phyloP scores from a whole-genome alignment of 768 basidiomycete genomes.

The Kwoniella dejecticola region DNA sequence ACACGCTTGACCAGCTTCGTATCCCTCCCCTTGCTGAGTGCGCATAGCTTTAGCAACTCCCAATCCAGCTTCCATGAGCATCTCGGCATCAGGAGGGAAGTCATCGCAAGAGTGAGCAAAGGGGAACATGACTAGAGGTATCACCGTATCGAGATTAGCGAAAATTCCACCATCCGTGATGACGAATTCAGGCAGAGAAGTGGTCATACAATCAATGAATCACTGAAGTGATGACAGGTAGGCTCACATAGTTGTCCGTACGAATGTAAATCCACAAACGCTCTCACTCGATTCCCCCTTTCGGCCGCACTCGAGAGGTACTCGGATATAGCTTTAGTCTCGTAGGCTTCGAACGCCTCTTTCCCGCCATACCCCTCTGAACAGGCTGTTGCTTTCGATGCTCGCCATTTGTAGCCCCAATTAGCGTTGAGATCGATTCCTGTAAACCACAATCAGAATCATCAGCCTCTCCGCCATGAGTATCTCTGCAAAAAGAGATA shows the following conservation, averaged over 20 bases:
- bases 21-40: constrained; percentile 63
- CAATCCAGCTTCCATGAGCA: constrained; percentile 70
- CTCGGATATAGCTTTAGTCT: constrained; percentile 73
- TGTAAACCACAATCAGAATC: constrained; percentile 31
- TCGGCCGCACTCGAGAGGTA: constrained; percentile 59
- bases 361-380: constrained; percentile 75
- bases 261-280: constrained; percentile 74
- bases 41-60: constrained; percentile 67
- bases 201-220: too few relatives aligned
- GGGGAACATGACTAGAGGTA: constrained; percentile 68
- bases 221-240: background rate
- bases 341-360: constrained; percentile 73
- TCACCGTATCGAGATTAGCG: background rate
- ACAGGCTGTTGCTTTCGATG: constrained; percentile 63
- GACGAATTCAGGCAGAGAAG: too few relatives aligned
- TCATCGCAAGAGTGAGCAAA: constrained; percentile 71
- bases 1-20: constrained; percentile 60
- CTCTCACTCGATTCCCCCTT: constrained; percentile 57
- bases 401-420: constrained; percentile 69
- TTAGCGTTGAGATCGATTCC: constrained; percentile 81
- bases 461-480: background rate
- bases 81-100: constrained; percentile 70
- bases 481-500: too few relatives aligned
- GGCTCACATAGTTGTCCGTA: constrained; percentile 80
- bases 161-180: background rate